A percentile compares a stretch with the other conserved stretches of the same genome.
Conservation (phyloP, 352 stramenopile species). For the Pythium guiyangense region DNA sequence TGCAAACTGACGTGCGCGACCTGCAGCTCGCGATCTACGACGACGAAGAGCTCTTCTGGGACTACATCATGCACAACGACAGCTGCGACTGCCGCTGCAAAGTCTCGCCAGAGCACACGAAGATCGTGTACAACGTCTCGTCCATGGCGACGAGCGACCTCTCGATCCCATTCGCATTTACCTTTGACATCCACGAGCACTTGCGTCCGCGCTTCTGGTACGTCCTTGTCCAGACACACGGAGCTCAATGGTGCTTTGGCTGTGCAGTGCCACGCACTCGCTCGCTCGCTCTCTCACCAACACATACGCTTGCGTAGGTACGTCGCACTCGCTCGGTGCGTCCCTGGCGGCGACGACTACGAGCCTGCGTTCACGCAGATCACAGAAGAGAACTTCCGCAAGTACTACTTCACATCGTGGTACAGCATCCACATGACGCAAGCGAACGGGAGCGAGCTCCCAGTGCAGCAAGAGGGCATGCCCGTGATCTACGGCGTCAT, state of each 20-base stretch:
- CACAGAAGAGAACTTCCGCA: constrained; percentile 59
- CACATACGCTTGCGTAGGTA: constrained; percentile 20
- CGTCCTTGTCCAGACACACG: not conserved
- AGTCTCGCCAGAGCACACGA: constrained; percentile 57
- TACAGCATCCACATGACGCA: constrained; percentile 80
- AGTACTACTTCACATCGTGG: constrained; percentile 80
- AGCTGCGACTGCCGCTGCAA: constrained; percentile 72
- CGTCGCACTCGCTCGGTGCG: constrained; percentile 62
- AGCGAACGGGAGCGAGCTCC: constrained; percentile 51
- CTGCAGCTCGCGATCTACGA: constrained; percentile 78
- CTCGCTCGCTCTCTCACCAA: not conserved
- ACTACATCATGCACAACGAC: constrained; percentile 62
- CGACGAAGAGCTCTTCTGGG: constrained; percentile 75
- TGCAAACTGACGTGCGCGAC: constrained; percentile 55
- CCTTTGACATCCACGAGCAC: constrained; percentile 59
- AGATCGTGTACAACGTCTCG: constrained; percentile 64
- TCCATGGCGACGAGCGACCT: constrained; percentile 26
- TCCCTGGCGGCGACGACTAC: constrained; percentile 57
- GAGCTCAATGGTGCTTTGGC: too few species aligned
- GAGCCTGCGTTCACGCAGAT: constrained; percentile 60
- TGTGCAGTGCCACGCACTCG: too few species aligned
- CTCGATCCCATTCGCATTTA: constrained; percentile 50
- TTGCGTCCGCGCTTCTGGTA: constrained; percentile 63
- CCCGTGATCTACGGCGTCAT: constrained; percentile 47
- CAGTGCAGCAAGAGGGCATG: constrained; percentile 62